Base-by-base conservation (phyloP, 257 asterid genomes). In the Catharanthus roseus region DNA sequence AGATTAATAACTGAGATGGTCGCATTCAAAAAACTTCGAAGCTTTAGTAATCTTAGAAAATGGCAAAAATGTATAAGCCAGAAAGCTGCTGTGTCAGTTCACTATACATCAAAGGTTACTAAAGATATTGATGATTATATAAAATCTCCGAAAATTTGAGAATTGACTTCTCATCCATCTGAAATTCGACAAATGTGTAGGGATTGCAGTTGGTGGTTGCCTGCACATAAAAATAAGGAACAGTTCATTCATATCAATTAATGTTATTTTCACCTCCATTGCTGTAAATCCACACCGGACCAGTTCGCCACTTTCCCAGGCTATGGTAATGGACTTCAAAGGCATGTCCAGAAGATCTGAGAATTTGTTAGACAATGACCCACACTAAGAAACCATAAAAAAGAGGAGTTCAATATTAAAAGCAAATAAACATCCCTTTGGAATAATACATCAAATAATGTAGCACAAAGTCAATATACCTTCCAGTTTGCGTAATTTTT, bases 321-420 rank as follows among this genome's bases (percentile, higher is more conserved):
- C 83, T 49, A 79, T 83, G 44, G 96, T 88, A 65, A 95, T 85
- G 39, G 89, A 85, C 86, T 87, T 91, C 89, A 91, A 79, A 68
- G 99, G 92, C 95, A 89, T 87, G 81, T 91, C 98, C 92, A 95
- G 69, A 78, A 95, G 96, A 77, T 91, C 97, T 91, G 80, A 66
- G 49, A 42, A 56, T 80, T 55, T 65, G 34, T 29, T 38, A 47
- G 42, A 68, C 36, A 44, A 33, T 5, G 13, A 1, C 15, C 41
- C 41, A 67, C 38, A 67, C 29, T 47, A 67, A 34, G 47, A 62
- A 62, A 66, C 28, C 56, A 23, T 67, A 57, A 66, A 42, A 41
- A 34, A 66, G 60, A 54, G 36, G 55, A 8, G 23, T 29, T 26
- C 55, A 21, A 11, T 65, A 33, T 50, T 42, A 36, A 54, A 57